These are phyloP conservation scores for Brettanomyces custersianus DNA, from an alignment of 805 yeast genomes.

Conservation along the genomic window DNA sequence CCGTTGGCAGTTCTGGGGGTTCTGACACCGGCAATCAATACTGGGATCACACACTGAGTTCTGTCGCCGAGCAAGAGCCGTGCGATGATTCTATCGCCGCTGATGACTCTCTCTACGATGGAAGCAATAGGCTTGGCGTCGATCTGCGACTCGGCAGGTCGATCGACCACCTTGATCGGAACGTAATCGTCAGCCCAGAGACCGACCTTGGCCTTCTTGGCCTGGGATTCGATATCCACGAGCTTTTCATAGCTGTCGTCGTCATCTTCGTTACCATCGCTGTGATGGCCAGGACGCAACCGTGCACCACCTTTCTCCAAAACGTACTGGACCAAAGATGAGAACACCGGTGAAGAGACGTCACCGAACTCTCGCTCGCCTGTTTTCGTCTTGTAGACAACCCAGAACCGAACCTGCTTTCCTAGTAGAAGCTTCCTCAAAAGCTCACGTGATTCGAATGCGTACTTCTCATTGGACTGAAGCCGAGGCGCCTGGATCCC, in stretches of 20 bases:
- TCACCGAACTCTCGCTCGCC: constrained; percentile 64
- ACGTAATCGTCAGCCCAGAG: constrained; percentile 36
- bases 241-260: constrained; percentile 30
- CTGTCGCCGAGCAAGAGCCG: constrained; percentile 36
- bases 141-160: constrained; percentile 26
- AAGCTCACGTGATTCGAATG: constrained; percentile 53
- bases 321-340: constrained; percentile 47
- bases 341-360: constrained; percentile 51
- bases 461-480: constrained; percentile 33
- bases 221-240: constrained; percentile 37
- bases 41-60: constrained; percentile 50
- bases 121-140: constrained; percentile 37
- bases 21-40: constrained; percentile 65
- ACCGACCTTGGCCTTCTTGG: constrained; percentile 43
- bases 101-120: constrained; percentile 65
- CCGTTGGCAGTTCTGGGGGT: constrained; percentile 57
- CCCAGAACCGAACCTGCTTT: constrained; percentile 50
- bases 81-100: constrained; percentile 70
- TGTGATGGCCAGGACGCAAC: constrained; percentile 42
- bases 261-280: constrained; percentile 27
- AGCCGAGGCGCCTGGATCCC: constrained; percentile 52
- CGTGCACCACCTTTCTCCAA: constrained; percentile 54
- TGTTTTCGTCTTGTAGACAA: constrained; percentile 42
- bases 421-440: constrained; percentile 58
- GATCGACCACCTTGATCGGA: constrained; percentile 17